Evolutionary conservation across 2,329 filamentous ascomycete species (phyloP).

Genomic region (Shiraia bambusicola): DNA sequence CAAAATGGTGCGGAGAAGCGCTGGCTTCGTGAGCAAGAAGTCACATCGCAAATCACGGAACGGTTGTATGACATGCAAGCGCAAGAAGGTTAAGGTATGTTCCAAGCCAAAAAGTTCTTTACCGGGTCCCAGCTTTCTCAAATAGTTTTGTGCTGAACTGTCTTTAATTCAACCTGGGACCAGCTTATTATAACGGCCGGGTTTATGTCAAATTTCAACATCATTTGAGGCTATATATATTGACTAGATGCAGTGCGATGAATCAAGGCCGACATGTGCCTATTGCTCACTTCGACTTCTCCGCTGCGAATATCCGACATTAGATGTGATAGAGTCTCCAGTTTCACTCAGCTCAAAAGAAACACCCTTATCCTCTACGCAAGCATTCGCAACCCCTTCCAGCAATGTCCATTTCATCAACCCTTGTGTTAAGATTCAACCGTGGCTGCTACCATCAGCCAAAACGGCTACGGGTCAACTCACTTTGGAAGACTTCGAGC

Average conservation of each 20-base stretch:
- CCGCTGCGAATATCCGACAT: slow-evolving; percentile 24
- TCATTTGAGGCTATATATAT: not conserved
- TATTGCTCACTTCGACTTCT: slow-evolving; percentile 31
- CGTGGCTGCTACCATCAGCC: slow-evolving; percentile 21
- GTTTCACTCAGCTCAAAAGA: not conserved
- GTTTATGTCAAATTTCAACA: not conserved
- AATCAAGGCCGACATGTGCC: slow-evolving; percentile 26
- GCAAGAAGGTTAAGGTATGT: slow-evolving; percentile 39
- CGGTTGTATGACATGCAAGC: slow-evolving; percentile 36
- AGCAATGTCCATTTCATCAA: slow-evolving; percentile 18
- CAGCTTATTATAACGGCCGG: too few species aligned
- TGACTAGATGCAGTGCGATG: slow-evolving; percentile 30
- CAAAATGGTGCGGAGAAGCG: slow-evolving; percentile 27
- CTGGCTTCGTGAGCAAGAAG: slow-evolving; percentile 36
- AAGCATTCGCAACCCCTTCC: not conserved
- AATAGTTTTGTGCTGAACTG: not conserved
- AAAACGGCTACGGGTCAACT: slow-evolving; percentile 25
- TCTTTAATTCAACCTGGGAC: too few species aligned
- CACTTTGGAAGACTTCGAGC: slow-evolving; percentile 17
- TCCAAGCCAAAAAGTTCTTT: too few species aligned
- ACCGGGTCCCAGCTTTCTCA: too few species aligned
- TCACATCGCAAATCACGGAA: slow-evolving; percentile 36
- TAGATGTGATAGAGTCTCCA: slow-evolving; percentile 9
- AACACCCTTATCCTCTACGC: not conserved
- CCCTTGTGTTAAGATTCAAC: slow-evolving; percentile 3